These are phyloP conservation scores for Escovopsis sp. DNA, from an alignment of 2,329 filamentous ascomycete species.

Conservation along the genomic window DNA sequence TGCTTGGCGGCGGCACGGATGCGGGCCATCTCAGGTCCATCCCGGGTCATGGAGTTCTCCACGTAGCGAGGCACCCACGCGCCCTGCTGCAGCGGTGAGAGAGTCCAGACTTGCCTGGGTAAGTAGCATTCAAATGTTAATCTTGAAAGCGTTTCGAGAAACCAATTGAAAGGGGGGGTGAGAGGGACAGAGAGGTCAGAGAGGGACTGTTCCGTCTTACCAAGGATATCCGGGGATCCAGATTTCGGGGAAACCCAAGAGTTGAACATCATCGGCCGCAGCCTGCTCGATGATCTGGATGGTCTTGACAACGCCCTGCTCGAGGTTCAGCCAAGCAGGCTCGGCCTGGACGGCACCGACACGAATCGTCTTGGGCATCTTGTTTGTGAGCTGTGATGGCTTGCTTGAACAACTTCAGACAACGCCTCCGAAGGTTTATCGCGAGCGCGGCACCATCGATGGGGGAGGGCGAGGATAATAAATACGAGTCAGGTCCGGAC, in stretches of 20 bases:
- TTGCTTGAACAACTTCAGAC: too few species aligned
- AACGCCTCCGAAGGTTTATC: too few species aligned
- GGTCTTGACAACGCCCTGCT: slow-evolving; percentile 36
- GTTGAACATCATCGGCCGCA: slow-evolving; percentile 30
- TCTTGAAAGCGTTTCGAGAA: background rate
- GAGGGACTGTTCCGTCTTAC: slow-evolving; percentile 15
- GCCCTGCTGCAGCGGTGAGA: slow-evolving; percentile 12
- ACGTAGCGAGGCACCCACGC: slow-evolving; percentile 2
- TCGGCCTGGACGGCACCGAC: slow-evolving; percentile 42
- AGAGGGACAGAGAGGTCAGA: background rate
- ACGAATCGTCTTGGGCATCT: slow-evolving; percentile 7
- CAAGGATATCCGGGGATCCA: slow-evolving; percentile 37
- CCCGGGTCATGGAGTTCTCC: slow-evolving; percentile 10
- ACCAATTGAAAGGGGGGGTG: slow-evolving; percentile 5
- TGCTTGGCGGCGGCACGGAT: slow-evolving; percentile 23
- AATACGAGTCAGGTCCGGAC: too few species aligned
- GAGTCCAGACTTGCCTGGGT: slow-evolving; percentile 16
- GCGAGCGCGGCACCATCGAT: too few species aligned
- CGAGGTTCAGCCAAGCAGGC: slow-evolving; percentile 42
- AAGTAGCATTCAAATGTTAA: background rate
- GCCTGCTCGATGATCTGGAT: slow-evolving; percentile 38
- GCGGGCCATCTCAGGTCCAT: slow-evolving; percentile 24
- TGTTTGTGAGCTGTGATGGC: background rate
- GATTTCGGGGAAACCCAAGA: slow-evolving; percentile 36
- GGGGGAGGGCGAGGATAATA: too few species aligned